These are phyloP conservation scores for Eustoma russellianum DNA, from an alignment of 257 asterid genomes.

Conservation along the genomic window DNA sequence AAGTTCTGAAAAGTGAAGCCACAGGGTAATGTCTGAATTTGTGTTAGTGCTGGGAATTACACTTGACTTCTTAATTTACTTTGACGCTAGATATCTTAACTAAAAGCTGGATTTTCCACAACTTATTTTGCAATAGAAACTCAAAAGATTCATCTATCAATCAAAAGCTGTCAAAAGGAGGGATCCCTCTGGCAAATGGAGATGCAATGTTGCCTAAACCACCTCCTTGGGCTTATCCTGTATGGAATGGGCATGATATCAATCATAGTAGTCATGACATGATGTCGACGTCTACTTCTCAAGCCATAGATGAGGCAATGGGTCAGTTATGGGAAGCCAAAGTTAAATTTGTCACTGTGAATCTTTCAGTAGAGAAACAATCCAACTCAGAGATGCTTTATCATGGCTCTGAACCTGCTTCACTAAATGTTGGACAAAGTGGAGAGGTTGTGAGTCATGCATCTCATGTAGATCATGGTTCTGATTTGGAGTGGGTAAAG, in stretches of 20 bases:
- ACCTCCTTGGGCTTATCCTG: slow-evolving; percentile 99
- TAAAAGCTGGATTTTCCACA: slow-evolving; percentile 16
- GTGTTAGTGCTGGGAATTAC: slow-evolving; percentile 5
- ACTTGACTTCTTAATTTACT: background rate
- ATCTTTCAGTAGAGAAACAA: slow-evolving; percentile 58
- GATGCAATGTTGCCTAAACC: slow-evolving; percentile 93
- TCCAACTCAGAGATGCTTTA: slow-evolving; percentile 13
- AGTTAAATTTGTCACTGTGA: slow-evolving; percentile 37
- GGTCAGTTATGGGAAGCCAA: slow-evolving; percentile 85
- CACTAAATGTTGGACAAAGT: slow-evolving; percentile 26
- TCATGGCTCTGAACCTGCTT: slow-evolving; percentile 13
- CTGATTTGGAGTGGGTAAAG: slow-evolving; percentile 40
- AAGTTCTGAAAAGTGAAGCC: slow-evolving; percentile 80
- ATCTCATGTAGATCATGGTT: slow-evolving; percentile 30
- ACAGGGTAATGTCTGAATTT: slow-evolving; percentile 43
- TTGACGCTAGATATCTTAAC: background rate
- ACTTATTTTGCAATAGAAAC: slow-evolving; percentile 36
- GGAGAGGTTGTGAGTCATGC: slow-evolving; percentile 36
- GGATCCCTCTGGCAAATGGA: slow-evolving; percentile 96
- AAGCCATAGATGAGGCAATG: slow-evolving; percentile 99
- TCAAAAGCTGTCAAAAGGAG: slow-evolving; percentile 94
- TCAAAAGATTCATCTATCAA: slow-evolving; percentile 55
- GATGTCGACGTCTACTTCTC: slow-evolving; percentile 89
- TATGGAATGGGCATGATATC: slow-evolving; percentile 72
- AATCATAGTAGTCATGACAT: slow-evolving; percentile 72